Percentiles rank a stretch among this genome's conserved stretches.
Evolutionary conservation across 2,329 filamentous ascomycete genomes (phyloP).

Genomic region (Fonsecaea pedrosoi): DNA sequence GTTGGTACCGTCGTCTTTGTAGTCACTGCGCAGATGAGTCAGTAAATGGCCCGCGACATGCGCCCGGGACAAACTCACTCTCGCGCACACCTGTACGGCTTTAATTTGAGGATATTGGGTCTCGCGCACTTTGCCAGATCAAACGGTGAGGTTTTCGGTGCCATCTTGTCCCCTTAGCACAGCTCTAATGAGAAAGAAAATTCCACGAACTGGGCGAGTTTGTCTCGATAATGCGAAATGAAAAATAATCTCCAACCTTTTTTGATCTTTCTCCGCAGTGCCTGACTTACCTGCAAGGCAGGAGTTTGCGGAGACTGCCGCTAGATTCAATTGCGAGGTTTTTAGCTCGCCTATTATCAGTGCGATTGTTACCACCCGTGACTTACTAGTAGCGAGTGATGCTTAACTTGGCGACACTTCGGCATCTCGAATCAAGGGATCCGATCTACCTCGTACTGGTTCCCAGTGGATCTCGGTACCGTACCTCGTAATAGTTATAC

Average conservation of each 20-base stretch:
- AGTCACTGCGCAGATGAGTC: slow-evolving; percentile 70
- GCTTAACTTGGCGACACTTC: too few species aligned
- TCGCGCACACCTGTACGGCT: slow-evolving; percentile 81
- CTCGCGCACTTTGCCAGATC: slow-evolving; percentile 76
- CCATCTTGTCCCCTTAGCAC: slow-evolving; percentile 19
- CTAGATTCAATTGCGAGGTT: not conserved
- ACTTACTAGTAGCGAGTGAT: not conserved
- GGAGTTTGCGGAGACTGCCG: not conserved
- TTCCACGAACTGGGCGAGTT: not conserved
- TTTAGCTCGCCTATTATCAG: not conserved
- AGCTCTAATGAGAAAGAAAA: not conserved
- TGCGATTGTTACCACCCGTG: too few species aligned
- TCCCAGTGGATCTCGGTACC: too few species aligned
- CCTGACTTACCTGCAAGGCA: not conserved
- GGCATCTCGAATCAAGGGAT: too few species aligned
- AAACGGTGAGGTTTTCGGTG: slow-evolving; percentile 61
- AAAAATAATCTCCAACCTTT: slow-evolving; percentile 3
- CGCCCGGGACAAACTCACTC: slow-evolving; percentile 63
- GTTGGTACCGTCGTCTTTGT: slow-evolving; percentile 97
- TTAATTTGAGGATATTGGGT: slow-evolving; percentile 75
- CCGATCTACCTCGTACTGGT: too few species aligned
- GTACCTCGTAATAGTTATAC: too few species aligned
- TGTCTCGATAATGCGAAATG: not conserved
- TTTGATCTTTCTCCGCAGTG: slow-evolving; percentile 18
- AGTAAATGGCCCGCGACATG: slow-evolving; percentile 33